phyloP scores from a whole-genome alignment of 441 rosid genomes.

The Euphorbia celastroides region DNA sequence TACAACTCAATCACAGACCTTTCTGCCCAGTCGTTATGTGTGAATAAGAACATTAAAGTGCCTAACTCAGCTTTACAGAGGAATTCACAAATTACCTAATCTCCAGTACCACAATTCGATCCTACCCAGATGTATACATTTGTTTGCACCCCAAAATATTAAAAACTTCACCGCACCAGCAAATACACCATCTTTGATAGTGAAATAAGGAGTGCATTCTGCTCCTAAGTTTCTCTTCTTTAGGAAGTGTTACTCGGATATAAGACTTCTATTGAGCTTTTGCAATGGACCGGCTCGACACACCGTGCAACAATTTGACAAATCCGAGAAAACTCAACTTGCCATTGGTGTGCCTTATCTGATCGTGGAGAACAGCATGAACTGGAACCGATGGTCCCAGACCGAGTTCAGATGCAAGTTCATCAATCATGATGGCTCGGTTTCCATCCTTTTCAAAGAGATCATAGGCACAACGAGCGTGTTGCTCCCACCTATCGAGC shows the following conservation, averaged over 20 bases:
- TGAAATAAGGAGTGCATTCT: too few relatives aligned
- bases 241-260: too few relatives aligned
- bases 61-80: slow-evolving; percentile 39
- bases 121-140: not conserved
- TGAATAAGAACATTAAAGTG: slow-evolving; percentile 21
- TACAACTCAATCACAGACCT: slow-evolving; percentile 25
- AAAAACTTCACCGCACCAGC: too few relatives aligned
- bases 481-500: slow-evolving; percentile 75
- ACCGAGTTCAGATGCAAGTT: slow-evolving; percentile 87
- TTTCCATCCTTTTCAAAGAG: slow-evolving; percentile 81
- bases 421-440: slow-evolving; percentile 81
- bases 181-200: too few relatives aligned
- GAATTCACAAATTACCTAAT: slow-evolving; percentile 16
- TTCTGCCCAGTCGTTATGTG: slow-evolving; percentile 23
- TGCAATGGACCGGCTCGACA: slow-evolving; percentile 55
- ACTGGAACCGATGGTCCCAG: slow-evolving; percentile 77
- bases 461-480: slow-evolving; percentile 72
- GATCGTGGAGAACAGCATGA: slow-evolving; percentile 80
- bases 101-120: slow-evolving; percentile 3
- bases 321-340: slow-evolving; percentile 81
- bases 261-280: slow-evolving; percentile 49
- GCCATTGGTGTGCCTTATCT: slow-evolving; percentile 80
- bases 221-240: too few relatives aligned
- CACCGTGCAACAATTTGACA: slow-evolving; percentile 77
- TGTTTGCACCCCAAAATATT: too few relatives aligned